These are phyloP conservation scores for Globisporangium perplexum DNA, from an alignment of 352 stramenopile genomes.

Conservation along the genomic window DNA sequence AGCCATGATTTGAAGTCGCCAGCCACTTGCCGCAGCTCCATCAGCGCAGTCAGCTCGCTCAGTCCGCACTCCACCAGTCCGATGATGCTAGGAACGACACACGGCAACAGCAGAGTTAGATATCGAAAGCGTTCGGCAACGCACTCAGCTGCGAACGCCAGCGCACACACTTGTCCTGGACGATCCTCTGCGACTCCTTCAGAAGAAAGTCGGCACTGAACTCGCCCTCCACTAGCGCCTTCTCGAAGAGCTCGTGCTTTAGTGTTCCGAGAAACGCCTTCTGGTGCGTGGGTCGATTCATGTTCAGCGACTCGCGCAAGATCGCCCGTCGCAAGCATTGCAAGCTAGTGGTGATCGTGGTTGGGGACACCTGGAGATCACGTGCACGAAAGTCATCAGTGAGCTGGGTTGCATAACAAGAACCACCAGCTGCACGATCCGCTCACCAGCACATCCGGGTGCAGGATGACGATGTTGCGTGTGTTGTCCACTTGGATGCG, in stretches of 20 bases:
- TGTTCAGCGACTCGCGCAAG: conserved; percentile 56
- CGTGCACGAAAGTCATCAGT: not conserved
- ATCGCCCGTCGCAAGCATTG: conserved; percentile 61
- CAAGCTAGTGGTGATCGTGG: conserved; percentile 74
- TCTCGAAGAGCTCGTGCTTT: conserved; percentile 83
- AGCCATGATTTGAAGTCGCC: conserved; percentile 57
- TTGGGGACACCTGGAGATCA: conserved; percentile 59
- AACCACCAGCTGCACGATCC: no score
- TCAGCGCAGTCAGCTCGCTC: conserved; percentile 44
- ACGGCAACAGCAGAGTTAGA: conserved; percentile 5
- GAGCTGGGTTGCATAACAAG: no score
- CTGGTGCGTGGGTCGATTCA: conserved; percentile 45
- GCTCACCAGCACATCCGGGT: conserved; percentile 80
- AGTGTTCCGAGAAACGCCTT: conserved; percentile 72
- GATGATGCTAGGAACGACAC: conserved; percentile 42
- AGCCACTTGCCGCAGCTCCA: conserved; percentile 51
- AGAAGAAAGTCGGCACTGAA: conserved; percentile 27
- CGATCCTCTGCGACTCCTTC: conserved; percentile 36
- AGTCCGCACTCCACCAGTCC: conserved; percentile 62
- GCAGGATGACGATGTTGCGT: conserved; percentile 55
- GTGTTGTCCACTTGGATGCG: conserved; percentile 46
- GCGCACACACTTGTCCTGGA: conserved; percentile 48
- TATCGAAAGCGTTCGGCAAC: not conserved
- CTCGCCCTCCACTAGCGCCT: conserved; percentile 33
- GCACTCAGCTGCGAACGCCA: conserved; percentile 1